Base-by-base conservation (phyloP, 192 early-diverging fungal species). In the Coemansia pectinata region DNA sequence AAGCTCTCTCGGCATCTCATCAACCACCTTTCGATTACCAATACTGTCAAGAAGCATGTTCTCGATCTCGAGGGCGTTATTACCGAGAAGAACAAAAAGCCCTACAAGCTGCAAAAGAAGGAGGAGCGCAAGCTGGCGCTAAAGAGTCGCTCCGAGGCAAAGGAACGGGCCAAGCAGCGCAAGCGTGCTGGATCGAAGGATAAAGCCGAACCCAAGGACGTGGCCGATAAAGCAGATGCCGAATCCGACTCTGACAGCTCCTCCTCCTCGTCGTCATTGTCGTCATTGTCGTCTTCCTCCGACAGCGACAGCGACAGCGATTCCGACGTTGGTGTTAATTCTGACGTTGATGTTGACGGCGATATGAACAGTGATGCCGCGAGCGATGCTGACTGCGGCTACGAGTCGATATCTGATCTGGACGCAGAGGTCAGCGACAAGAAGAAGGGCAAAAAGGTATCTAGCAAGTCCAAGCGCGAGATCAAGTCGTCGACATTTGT, bases 401-500 rank as follows among this genome's bases (percentile, higher is more conserved):
- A 70, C 11, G 69, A 76, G 48, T 70, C 68, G 39, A 65, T 47
- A 5, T 76, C 74, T 4, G 67, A 66, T 42, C 63, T 62, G 6
- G 67, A 78, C 9, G 66, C 45, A 19, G 45, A 62, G 14, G 40
- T 12, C 6, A 41, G 52, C 55, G 39, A 58, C 55, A 58, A 60
- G 25, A 53, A 34, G 33, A 47, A 33, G 66, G 34, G 52, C 57
- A 27, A 44, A 31, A 58, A 63, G 47, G 33, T 31, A 17, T 1
- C 57, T 8, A 38, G 33, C 34, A 61, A 61, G 21, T 11, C 59
- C 59, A 61, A 39, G 36, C 33, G 34, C 19, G 59, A 40, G 17
- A n/a, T 40, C 39, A 23, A 23, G n/a, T 61, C 59, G 36, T 77
- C 75, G 19, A 71, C 44, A 11, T 82, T 74, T 71, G 68, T 82